These are phyloP conservation scores for Pythium aquatile DNA, from an alignment of 352 stramenopile species.

Conservation along the genomic window DNA sequence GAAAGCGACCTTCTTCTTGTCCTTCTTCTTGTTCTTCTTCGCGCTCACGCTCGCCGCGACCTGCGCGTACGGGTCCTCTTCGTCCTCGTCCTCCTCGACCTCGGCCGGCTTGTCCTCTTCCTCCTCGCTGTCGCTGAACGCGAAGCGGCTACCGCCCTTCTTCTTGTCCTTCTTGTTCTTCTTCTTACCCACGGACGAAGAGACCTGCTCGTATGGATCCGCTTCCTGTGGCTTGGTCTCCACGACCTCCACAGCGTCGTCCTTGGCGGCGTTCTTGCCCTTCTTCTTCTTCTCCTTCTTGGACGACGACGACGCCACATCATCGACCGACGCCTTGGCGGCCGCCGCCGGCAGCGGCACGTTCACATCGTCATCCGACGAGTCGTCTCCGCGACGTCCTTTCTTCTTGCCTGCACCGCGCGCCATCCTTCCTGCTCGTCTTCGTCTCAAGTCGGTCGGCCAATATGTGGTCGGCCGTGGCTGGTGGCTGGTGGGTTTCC, in stretches of 20 bases:
- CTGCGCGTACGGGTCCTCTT: conserved; percentile 31
- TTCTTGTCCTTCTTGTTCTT: conserved; percentile 39
- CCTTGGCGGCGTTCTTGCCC: conserved; percentile 73
- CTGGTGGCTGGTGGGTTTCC: conserved; percentile 14
- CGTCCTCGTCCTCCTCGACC: conserved; percentile 31
- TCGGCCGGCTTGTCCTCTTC: conserved; percentile 36
- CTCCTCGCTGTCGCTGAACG: conserved; percentile 30
- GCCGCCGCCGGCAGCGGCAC: conserved; percentile 25
- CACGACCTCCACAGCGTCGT: conserved; percentile 27
- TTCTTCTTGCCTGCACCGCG: conserved; percentile 72
- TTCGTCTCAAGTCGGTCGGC: neutral
- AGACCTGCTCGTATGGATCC: conserved; percentile 31
- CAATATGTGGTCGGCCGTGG: neutral
- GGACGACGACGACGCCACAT: conserved; percentile 7
- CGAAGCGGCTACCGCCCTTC: conserved; percentile 26
- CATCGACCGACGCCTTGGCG: conserved; percentile 29
- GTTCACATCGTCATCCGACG: conserved; percentile 60
- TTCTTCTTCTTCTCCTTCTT: conserved; percentile 72
- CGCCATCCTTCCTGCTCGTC: conserved; percentile 40
- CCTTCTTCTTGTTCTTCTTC: conserved; percentile 40
- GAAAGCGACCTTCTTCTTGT: conserved; percentile 33
- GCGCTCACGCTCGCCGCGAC: conserved; percentile 26
- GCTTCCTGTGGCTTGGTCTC: conserved; percentile 26
- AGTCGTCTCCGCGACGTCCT: conserved; percentile 69
- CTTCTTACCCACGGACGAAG: conserved; percentile 25